Evolutionary conservation across 106 monocot species (phyloP), one percentile per base, ranked within the genome.

Genomic region (Allium cepa): DNA sequence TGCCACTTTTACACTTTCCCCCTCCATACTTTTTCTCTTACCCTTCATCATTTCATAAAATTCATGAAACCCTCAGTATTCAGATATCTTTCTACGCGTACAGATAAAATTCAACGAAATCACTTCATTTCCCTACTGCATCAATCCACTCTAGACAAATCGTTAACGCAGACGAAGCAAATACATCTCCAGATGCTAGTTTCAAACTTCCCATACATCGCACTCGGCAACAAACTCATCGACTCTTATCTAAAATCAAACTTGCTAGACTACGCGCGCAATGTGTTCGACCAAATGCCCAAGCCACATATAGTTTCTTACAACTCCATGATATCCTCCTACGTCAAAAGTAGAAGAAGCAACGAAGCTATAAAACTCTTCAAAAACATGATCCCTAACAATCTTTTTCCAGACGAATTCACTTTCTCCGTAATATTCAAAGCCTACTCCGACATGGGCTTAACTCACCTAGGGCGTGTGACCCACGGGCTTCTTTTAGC

Each of bases 281-380:
- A 68, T 53, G 57, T 91, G 79, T 87, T 91, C 49, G 91, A 87
- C 58, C 86, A 81, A 63, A 91, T 91, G 91, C 79, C 77, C 49
- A 66, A 69, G 16, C 78, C 79, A 11, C 87, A 91, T 53, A 75
- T 87, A 13, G 84, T 91, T 11, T 72, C 77, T 3, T 87, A 87
- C 84, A 91, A 87, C 74, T 67, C 81, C 56, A 69, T 91, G 77
- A 69, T 91, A 13, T 79, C 91, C 14, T 81, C 81, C 10, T 87
- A 79, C 58, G 49, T 78, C 17, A 76, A 74, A 22, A 53, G 51
- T 8, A 47, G 71, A 59, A 79, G 78, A 49, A 67, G 27, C 55
- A 7, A 28, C 7, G 83, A 91, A 13, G 87, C 87, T 48, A 52
- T 87, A 1, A 10, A 10, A 9, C 53, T 91, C 61, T 91, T 79